Percentiles rank a stretch among this genome's conserved stretches.
Conservation (phyloP, 441 rosid species). For the Mallotus japonicus region DNA sequence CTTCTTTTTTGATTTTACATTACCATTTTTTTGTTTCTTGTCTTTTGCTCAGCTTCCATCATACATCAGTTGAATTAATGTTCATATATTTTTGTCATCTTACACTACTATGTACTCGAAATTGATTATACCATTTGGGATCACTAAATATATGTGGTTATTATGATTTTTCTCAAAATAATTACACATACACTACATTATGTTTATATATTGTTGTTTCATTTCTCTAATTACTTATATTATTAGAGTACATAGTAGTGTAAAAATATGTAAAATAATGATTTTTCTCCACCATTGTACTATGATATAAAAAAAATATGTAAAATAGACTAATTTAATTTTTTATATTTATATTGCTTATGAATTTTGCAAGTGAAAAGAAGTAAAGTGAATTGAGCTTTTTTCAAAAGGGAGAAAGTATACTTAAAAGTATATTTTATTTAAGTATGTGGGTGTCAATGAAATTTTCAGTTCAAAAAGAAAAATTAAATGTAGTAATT, state of each 20-base stretch:
- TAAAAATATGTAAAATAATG: too few relatives aligned
- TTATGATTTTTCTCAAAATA: background rate
- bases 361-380: background rate
- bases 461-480: too few relatives aligned
- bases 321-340: too few relatives aligned
- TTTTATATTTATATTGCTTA: too few relatives aligned
- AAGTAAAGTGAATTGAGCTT: background rate
- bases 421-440: background rate
- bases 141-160: background rate
- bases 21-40: constrained; percentile 17
- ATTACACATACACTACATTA: too few relatives aligned
- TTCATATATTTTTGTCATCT: constrained; percentile 11
- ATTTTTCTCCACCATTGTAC: too few relatives aligned
- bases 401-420: background rate
- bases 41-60: constrained; percentile 11
- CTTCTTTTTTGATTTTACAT: constrained; percentile 8
- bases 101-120: background rate
- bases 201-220: too few relatives aligned
- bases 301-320: too few relatives aligned
- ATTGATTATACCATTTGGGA: background rate
- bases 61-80: constrained; percentile 8
- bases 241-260: too few relatives aligned
- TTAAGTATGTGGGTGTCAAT: too few relatives aligned
- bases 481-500: too few relatives aligned
- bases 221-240: too few relatives aligned